A percentile compares a stretch with the other conserved stretches of the same genome.
Evolutionary conservation across 176 grass and related monocot genomes (phyloP).

Genomic region (Juncus inflexus): DNA sequence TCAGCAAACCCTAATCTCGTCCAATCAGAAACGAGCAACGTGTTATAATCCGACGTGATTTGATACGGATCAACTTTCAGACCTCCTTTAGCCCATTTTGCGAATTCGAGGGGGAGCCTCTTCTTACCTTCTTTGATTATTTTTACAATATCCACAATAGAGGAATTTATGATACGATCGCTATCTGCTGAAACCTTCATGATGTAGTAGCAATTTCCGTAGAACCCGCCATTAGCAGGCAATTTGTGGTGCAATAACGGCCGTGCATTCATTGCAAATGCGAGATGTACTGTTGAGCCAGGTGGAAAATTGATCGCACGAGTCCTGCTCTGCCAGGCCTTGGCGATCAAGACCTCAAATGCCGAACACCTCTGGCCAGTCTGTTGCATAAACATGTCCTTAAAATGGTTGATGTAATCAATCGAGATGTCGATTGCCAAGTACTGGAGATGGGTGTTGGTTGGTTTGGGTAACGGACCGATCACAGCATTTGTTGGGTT

Average conservation of each 20-base stretch:
- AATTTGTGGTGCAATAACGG: constrained; percentile 42
- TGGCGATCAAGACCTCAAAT: constrained; percentile 78
- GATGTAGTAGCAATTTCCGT: constrained; percentile 90
- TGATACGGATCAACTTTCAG: constrained; percentile 62
- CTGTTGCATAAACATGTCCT: constrained; percentile 40
- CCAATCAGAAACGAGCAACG: constrained; percentile 82
- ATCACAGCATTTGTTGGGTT: constrained; percentile 27
- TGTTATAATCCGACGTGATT: constrained; percentile 73
- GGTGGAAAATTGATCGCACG: constrained; percentile 46
- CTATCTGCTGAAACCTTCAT: constrained; percentile 57
- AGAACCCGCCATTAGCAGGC: constrained; percentile 51
- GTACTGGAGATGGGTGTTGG: constrained; percentile 47
- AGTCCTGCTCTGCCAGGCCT: constrained; percentile 67
- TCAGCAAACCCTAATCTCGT: constrained; percentile 77
- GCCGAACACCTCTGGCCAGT: constrained; percentile 68
- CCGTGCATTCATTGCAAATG: constrained; percentile 75
- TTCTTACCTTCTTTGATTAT: constrained; percentile 75
- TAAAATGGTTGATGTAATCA: constrained; percentile 70
- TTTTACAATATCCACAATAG: constrained; percentile 47
- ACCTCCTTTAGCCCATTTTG: constrained; percentile 50
- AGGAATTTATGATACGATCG: constrained; percentile 28
- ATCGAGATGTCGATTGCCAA: constrained; percentile 69
- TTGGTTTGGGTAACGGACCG: constrained; percentile 40
- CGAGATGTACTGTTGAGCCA: constrained; percentile 51
- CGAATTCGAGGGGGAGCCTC: constrained; percentile 52